Conservation (phyloP, 106 monocot species). For the Apostasia ramifera region DNA sequence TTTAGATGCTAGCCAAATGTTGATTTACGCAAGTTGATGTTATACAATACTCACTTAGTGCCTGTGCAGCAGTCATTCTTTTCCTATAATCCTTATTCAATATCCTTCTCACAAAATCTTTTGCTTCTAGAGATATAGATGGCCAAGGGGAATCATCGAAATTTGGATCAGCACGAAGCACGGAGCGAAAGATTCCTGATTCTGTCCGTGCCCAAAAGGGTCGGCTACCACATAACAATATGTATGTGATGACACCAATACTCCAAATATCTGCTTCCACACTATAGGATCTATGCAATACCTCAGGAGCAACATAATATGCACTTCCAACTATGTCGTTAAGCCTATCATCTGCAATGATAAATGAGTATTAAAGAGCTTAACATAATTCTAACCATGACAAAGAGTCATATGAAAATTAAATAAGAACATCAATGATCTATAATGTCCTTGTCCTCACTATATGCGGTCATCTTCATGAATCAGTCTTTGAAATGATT, state of each 20-base stretch:
- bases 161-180: conserved; percentile 74
- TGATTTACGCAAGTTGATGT: background rate
- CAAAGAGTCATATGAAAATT: no score
- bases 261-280: conserved; percentile 90
- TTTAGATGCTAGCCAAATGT: background rate
- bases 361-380: background rate
- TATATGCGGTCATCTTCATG: no score
- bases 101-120: conserved; percentile 82
- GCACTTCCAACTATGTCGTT: conserved; percentile 92
- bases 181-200: conserved; percentile 82
- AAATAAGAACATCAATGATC: no score
- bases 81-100: conserved; percentile 87
- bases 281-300: conserved; percentile 81
- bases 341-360: conserved; percentile 64
- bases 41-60: conserved; percentile 36
- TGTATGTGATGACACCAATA: conserved; percentile 87
- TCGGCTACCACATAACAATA: conserved; percentile 77
- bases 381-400: no score
- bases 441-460: no score
- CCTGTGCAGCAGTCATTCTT: conserved; percentile 78
- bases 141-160: conserved; percentile 73
- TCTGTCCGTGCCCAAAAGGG: conserved; percentile 91
- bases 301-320: conserved; percentile 92
- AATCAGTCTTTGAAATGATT: no score
- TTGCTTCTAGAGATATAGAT: conserved; percentile 63